A percentile compares a stretch with the other conserved stretches of the same genome.
These are phyloP conservation scores for Bruguiera hainesii DNA, from an alignment of 441 rosid species.

Conservation along the genomic window DNA sequence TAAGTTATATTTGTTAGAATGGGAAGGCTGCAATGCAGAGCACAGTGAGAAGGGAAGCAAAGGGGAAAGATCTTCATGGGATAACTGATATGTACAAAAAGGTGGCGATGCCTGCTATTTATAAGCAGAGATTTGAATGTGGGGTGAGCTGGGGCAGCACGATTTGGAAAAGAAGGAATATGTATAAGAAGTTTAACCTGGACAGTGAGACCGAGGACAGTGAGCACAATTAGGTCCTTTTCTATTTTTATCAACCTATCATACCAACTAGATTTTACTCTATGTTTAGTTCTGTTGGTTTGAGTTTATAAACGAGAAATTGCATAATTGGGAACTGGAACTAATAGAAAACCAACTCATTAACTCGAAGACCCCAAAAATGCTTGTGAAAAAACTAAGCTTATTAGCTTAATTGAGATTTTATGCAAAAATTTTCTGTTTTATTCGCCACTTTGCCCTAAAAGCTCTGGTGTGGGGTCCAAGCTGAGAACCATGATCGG, in stretches of 20 bases:
- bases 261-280: background rate
- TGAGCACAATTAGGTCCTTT: background rate
- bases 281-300: background rate
- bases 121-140: constrained; percentile 32
- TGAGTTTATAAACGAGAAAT: background rate
- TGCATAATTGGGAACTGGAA: background rate
- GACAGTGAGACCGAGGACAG: constrained; percentile 18
- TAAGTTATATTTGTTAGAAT: background rate
- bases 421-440: constrained; percentile 17
- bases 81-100: constrained; percentile 37
- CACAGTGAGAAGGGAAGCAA: constrained; percentile 1
- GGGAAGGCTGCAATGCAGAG: constrained; percentile 3
- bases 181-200: constrained; percentile 27
- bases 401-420: constrained; percentile 13
- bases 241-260: background rate
- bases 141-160: constrained; percentile 43
- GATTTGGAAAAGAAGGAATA: constrained; percentile 37
- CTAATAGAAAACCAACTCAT: background rate
- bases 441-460: constrained; percentile 13
- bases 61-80: constrained; percentile 6
- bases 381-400: too few species aligned
- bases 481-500: constrained; percentile 1
- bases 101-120: constrained; percentile 45
- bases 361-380: too few species aligned
- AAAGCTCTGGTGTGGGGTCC: constrained; percentile 16